phyloP scores from a whole-genome alignment of 2,329 filamentous ascomycete genomes.

The Fusarium sp. region DNA sequence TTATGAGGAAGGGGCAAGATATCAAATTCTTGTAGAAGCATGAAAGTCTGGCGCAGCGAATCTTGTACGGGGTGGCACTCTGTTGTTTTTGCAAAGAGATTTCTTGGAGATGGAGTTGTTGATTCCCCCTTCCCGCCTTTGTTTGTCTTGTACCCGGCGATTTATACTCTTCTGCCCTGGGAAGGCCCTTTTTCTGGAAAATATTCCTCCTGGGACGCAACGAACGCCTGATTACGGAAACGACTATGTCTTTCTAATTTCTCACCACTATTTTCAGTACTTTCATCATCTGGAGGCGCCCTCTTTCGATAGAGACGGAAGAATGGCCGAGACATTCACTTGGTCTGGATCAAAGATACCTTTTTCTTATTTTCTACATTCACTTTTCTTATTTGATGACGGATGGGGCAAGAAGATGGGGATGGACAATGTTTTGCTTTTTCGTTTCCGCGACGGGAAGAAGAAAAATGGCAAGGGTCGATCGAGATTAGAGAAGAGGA shows the following conservation, averaged over 20 bases:
- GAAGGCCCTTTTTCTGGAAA: conserved; percentile 6
- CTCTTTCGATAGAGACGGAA: conserved; percentile 42
- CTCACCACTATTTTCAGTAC: conserved; percentile 4
- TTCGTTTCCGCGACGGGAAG: conserved; percentile 2
- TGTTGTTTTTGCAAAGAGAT: conserved; percentile 30
- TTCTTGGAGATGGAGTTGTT: conserved; percentile 36
- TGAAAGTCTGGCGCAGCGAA: conserved; percentile 44
- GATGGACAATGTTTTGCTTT: background rate
- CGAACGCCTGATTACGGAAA: conserved; percentile 27
- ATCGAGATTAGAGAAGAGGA: conserved; percentile 32
- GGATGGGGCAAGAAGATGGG: conserved; percentile 1
- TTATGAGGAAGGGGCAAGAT: conserved; percentile 43
- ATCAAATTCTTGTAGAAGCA: conserved; percentile 43
- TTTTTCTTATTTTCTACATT: conserved; percentile 23
- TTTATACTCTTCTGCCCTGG: conserved; percentile 9
- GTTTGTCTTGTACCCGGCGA: conserved; percentile 12
- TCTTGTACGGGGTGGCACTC: conserved; percentile 23
- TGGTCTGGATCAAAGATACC: conserved; percentile 38
- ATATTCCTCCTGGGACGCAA: conserved; percentile 16
- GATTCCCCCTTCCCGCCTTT: conserved; percentile 10
- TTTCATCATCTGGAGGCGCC: conserved; percentile 29
- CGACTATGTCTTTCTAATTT: conserved; percentile 26
- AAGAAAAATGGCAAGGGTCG: conserved; percentile 7
- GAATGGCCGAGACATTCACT: conserved; percentile 38
- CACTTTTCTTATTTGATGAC: conserved; percentile 23